A percentile compares a stretch with the other conserved stretches of the same genome.
Conservation (phyloP, 352 stramenopile species). For the Phytophthora cryptogea region DNA sequence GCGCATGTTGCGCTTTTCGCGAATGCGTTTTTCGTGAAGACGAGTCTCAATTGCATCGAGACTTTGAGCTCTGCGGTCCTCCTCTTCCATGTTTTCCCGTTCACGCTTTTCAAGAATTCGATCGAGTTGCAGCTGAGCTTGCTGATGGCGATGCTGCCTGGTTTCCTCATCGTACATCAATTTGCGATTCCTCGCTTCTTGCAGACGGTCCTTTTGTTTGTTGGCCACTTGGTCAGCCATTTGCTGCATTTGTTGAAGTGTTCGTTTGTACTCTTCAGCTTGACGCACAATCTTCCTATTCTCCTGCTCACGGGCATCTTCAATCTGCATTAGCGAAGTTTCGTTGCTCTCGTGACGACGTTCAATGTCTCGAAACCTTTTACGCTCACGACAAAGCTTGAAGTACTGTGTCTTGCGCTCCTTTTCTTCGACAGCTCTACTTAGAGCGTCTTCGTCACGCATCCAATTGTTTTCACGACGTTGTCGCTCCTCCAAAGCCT, state of each 20-base stretch:
- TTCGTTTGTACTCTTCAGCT: conserved; percentile 38
- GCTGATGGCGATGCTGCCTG: conserved; percentile 44
- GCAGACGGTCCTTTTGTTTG: conserved; percentile 40
- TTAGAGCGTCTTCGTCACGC: conserved; percentile 43
- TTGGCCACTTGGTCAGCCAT: conserved; percentile 38
- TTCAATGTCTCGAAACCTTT: conserved; percentile 38
- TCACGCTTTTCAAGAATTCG: conserved; percentile 49
- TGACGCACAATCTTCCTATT: conserved; percentile 14
- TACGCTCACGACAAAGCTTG: conserved; percentile 39
- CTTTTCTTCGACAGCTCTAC: conserved; percentile 31
- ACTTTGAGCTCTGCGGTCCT: conserved; percentile 36
- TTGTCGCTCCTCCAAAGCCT: conserved; percentile 50
- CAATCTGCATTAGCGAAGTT: conserved; percentile 40
- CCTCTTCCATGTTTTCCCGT: conserved; percentile 46
- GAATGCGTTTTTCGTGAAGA: conserved; percentile 38
- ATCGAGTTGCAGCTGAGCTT: conserved; percentile 34
- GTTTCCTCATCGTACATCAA: conserved; percentile 75
- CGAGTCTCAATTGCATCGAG: conserved; percentile 14
- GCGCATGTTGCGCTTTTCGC: conserved; percentile 38
- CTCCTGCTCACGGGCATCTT: conserved; percentile 41
- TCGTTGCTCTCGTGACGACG: conserved; percentile 37
- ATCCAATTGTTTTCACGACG: conserved; percentile 57
- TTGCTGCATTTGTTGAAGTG: conserved; percentile 48
- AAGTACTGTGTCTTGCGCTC: conserved; percentile 51
- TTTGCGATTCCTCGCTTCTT: conserved; percentile 58